Base-by-base conservation (phyloP, 2,329 filamentous ascomycete genomes). In the Escovopsis sp. region DNA sequence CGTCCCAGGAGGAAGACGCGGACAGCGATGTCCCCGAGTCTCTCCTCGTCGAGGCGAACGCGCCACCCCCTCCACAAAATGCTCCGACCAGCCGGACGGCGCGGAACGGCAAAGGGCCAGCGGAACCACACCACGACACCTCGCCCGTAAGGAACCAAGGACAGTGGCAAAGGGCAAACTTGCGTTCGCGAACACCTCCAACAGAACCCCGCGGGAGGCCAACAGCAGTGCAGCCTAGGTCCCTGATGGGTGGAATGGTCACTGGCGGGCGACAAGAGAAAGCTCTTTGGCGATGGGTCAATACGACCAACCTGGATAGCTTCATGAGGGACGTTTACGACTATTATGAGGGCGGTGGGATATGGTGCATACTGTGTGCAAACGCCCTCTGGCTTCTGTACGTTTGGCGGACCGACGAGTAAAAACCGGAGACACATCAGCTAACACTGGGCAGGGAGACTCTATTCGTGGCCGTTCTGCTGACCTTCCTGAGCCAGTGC, bases 221-320 rank as follows among this genome's bases (percentile, higher is more conserved):
- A 6, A 33, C 44, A 12, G 36, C 49, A 32, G 35, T 50, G 26
- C 49, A 58, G n/a, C 51, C 55, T 41, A 49, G 57, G 48, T 48
- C 59, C 23, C n/a, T 60, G 34, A 33, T 51, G 51, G 45, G 53
- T 54, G 47, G 52, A 37, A 43, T 53, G 12, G 44, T 59, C 18
- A 48, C 57, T 1, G 61, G 60, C 9, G 62, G 57, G 41, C 63
- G 65, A 4, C 55, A 78, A 59, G 82, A 89, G 55, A 82, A 80
- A 59, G 87, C 88, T 4, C 76, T 94, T 67, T 95, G 86, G 81
- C 75, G 85, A 61, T 95, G 88, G 84, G 85, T 85, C 43, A 94
- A 94, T 55, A 85, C 91, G 44, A 77, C 84, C 33, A 91, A 94
- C 55, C 68, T 95, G 42, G 88, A 95, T 60, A 81, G 78, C 53